Evolutionary conservation across 75 land plant genomes (phyloP).

Genomic region (Adiantum capillusveneris): DNA sequence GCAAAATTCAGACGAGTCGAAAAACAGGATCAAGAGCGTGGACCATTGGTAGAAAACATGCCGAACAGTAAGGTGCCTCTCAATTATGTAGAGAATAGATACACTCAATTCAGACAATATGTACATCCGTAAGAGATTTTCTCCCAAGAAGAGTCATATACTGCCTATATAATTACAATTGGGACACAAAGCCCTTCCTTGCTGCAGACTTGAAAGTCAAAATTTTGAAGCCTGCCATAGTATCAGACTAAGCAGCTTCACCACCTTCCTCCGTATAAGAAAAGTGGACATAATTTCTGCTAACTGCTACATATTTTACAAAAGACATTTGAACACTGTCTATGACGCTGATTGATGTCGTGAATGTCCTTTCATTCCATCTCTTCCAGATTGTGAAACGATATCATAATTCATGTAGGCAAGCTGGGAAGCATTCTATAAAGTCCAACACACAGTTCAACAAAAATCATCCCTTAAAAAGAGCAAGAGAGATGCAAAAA

Average conservation of each 20-base stretch:
- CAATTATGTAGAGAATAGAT: neutral
- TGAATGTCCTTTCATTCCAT: slow-evolving; percentile 16
- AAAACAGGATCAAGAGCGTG: too few relatives aligned
- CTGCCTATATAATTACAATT: too few relatives aligned
- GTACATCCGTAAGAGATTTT: neutral
- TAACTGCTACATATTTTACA: slow-evolving; percentile 1
- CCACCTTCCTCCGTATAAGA: neutral
- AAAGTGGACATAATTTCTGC: neutral
- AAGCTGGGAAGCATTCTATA: slow-evolving; percentile 28
- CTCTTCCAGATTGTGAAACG: slow-evolving; percentile 22
- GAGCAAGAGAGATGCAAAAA: too few relatives aligned
- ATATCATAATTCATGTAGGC: slow-evolving; percentile 34
- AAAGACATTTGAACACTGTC: neutral
- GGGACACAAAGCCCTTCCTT: too few relatives aligned
- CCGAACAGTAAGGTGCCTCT: neutral
- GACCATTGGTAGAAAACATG: too few relatives aligned
- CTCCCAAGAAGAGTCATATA: neutral
- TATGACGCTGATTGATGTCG: slow-evolving; percentile 4
- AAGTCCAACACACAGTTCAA: neutral
- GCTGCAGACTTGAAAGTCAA: neutral
- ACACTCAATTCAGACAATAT: neutral
- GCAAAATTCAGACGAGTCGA: too few relatives aligned
- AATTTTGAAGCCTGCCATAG: neutral
- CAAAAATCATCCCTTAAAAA: too few relatives aligned
- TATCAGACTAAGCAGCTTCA: neutral